phyloP scores from a whole-genome alignment of 2,329 filamentous ascomycete species.

The Penicillium sp. region DNA sequence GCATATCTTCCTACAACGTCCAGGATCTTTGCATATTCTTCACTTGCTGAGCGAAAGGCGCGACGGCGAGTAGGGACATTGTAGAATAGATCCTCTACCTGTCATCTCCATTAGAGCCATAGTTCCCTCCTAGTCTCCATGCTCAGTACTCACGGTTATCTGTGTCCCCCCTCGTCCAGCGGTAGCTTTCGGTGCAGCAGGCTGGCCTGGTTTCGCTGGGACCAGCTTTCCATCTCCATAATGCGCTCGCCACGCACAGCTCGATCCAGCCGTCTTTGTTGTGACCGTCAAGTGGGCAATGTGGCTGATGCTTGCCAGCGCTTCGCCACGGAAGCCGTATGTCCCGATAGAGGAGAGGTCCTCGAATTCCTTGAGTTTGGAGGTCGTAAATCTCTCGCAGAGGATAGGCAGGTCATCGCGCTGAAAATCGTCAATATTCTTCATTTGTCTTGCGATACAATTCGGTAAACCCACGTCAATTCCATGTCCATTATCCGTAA shows the following conservation, averaged over 20 bases:
- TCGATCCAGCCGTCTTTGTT: conserved; percentile 85
- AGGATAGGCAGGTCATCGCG: conserved; percentile 89
- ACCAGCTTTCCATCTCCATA: conserved; percentile 81
- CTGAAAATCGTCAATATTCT: conserved; percentile 47
- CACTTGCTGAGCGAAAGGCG: conserved; percentile 89
- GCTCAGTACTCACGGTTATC: conserved; percentile 66
- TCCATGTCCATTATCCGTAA: conserved; percentile 94
- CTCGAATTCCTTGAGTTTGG: conserved; percentile 90
- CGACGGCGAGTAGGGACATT: conserved; percentile 85
- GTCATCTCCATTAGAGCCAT: conserved; percentile 1
- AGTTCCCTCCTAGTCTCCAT: not conserved
- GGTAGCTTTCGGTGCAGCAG: conserved; percentile 78
- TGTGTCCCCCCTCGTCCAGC: conserved; percentile 89
- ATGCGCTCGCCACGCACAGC: conserved; percentile 84
- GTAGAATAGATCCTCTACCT: conserved; percentile 94
- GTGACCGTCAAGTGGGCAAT: conserved; percentile 95
- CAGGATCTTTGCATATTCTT: conserved; percentile 97
- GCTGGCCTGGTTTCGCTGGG: conserved; percentile 84
- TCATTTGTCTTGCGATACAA: too few species aligned
- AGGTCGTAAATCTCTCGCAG: conserved; percentile 95
- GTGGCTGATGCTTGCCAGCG: conserved; percentile 95
- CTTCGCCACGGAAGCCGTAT: conserved; percentile 95
- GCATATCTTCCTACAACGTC: conserved; percentile 93
- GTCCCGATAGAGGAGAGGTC: conserved; percentile 87
- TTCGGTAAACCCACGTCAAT: conserved; percentile 70